phyloP scores from a whole-genome alignment of 371 early-diverging fungal species.

The Mucor racemosus region DNA sequence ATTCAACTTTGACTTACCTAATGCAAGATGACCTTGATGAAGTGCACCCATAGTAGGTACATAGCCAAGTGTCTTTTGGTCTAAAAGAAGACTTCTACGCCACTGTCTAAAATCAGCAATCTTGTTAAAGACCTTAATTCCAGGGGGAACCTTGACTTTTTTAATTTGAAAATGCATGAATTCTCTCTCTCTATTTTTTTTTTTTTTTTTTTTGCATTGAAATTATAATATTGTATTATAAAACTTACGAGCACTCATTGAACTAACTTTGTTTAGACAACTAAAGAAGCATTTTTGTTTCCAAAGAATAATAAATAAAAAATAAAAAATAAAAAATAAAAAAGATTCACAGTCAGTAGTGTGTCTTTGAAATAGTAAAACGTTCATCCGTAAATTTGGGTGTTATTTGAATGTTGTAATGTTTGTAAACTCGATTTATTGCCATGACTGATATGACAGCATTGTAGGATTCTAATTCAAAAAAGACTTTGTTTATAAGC shows the following conservation, averaged over 20 bases:
- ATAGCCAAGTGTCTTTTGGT: slow-evolving; percentile 68
- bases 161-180: not conserved
- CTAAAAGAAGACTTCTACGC: slow-evolving; percentile 56
- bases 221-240: not conserved
- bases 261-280: slow-evolving; percentile 2
- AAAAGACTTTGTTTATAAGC: no score
- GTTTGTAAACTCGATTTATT: no score
- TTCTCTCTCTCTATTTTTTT: not conserved
- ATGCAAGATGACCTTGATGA: slow-evolving; percentile 85
- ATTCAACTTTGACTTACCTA: slow-evolving; percentile 52
- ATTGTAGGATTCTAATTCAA: no score
- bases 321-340: no score
- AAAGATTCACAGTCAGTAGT: no score
- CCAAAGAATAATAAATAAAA: no score
- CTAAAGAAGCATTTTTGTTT: no score
- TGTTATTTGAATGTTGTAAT: no score
- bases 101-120: slow-evolving; percentile 69
- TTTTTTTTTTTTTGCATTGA: no score
- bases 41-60: slow-evolving; percentile 94
- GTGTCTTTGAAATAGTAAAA: no score
- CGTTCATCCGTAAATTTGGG: no score
- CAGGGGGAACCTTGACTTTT: slow-evolving; percentile 45
- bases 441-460: no score
- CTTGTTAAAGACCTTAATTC: slow-evolving; percentile 64
- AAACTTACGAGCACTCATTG: slow-evolving; percentile 17